Base-by-base conservation (phyloP, 164 flowering plant genomes). In the Akebia trifoliata region DNA sequence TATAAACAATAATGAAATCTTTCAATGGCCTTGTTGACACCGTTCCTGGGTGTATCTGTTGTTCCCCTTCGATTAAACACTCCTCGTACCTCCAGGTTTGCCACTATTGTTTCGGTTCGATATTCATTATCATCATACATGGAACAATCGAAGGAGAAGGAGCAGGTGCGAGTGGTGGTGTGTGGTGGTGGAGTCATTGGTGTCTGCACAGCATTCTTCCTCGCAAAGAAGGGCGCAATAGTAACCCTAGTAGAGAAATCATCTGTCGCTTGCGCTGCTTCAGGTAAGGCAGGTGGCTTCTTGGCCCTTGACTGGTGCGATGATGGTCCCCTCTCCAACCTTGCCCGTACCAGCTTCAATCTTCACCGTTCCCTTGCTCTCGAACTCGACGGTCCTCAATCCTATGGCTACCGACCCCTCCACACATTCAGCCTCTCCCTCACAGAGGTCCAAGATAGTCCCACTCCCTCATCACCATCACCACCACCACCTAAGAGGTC, bases 131-230 rank as follows among this genome's bases (percentile, higher is more conserved):
- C 70, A 17, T 28, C 65, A 17, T 36, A 64, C 0, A n/a, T 57
- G 24, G 56, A 62, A 65, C 50, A 25, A 26, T 10, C 1, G 28
- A 18, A 56, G 10, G 6, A 60, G 30, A 36, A 30, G 22, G 57
- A 54, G 17, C 54, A 44, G 29, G 70, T 65, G 56, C 64, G 74
- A 21, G 90, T 86, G n/a, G 77, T 81, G 31, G 93, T 92, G 7
- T 88, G 96, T 78, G 98, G 98, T 30, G 98, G 98, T 47, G 96
- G 98, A 21, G 85, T 92, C 14, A 80, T 92, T 56, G 98, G 98
- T 10, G 86, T 85, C 20, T 92, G 96, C 81, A 75, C 96, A 0
- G 96, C 98, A 35, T 92, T 77, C 73, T 92, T 83, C 85, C 68
- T 92, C 3, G 71, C 91, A 57, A 80, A 82, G 59, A 76, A 69